Conservation (phyloP, 352 stramenopile species). For the Thalassiosira mediterranea region DNA sequence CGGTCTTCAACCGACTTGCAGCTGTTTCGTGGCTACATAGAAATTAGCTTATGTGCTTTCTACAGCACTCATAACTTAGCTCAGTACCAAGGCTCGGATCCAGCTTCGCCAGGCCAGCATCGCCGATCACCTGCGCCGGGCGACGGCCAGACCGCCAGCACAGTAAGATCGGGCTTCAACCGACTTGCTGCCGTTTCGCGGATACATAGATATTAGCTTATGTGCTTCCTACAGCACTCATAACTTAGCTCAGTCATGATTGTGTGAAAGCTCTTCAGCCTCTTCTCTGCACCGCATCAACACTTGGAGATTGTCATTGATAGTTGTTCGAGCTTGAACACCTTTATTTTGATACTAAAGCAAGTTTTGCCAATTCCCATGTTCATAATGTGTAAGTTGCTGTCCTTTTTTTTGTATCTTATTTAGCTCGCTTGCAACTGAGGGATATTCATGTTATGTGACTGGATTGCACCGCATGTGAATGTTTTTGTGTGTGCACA, state of each 20-base stretch:
- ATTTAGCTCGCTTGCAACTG: too few species aligned
- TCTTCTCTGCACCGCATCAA: not conserved
- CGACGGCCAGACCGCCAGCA: not conserved
- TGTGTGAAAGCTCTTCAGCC: not conserved
- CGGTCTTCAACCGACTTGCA: too few species aligned
- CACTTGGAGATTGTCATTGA: not conserved
- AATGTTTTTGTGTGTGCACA: too few species aligned
- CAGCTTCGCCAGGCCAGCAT: not conserved
- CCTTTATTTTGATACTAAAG: not conserved
- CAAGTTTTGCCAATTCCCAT: too few species aligned
- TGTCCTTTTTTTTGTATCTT: too few species aligned
- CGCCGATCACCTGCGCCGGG: not conserved
- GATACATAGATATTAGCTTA: not conserved
- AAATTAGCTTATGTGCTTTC: too few species aligned
- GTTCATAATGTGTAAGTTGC: too few species aligned
- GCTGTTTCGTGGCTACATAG: not conserved
- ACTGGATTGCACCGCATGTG: too few species aligned
- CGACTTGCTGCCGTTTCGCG: not conserved
- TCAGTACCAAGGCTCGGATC: not conserved
- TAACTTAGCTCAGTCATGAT: not conserved
- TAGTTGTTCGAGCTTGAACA: not conserved
- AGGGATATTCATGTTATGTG: too few species aligned
- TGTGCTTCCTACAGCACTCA: too few species aligned
- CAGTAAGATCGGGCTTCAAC: too few species aligned
- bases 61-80: too few species aligned